Evolutionary conservation across 1,284 basidiomycete genomes (phyloP).

Genomic region (Wolfiporia cocos): DNA sequence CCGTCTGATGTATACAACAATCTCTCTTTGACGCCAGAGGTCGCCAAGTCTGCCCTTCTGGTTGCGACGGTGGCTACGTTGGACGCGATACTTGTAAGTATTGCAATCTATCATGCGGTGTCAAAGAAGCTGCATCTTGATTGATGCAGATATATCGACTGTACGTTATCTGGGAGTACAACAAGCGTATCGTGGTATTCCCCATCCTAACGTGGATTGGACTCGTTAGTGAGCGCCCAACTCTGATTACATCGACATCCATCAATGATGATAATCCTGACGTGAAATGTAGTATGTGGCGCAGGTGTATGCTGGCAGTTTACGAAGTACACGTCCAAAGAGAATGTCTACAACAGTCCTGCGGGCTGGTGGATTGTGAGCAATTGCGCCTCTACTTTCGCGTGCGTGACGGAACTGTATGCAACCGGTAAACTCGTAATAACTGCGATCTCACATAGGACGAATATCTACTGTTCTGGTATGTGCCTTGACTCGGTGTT

Average conservation of each 20-base stretch:
- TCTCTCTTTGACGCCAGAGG: constrained; percentile 1
- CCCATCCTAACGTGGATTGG: constrained; percentile 4
- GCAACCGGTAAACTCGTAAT: too few relatives aligned
- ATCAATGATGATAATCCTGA: not conserved
- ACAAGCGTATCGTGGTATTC: constrained; percentile 1
- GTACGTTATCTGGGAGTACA: constrained; percentile 7
- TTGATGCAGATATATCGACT: constrained; percentile 5
- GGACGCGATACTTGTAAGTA: constrained; percentile 4
- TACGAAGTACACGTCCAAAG: not conserved
- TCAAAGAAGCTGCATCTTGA: not conserved
- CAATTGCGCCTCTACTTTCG: constrained; percentile 3
- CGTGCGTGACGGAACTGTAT: too few relatives aligned
- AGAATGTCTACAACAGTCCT: not conserved
- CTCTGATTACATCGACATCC: not conserved
- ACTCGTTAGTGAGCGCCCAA: not conserved
- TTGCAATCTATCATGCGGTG: too few relatives aligned
- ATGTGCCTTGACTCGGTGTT: not conserved
- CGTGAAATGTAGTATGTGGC: not conserved
- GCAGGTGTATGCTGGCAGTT: constrained; percentile 4
- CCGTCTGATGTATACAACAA: constrained; percentile 1
- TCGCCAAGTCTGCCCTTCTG: constrained; percentile 3
- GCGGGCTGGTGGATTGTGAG: constrained; percentile 1
- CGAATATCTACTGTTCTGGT: constrained; percentile 5
- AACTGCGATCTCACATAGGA: too few relatives aligned
- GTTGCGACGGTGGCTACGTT: constrained; percentile 3